phyloP scores from a whole-genome alignment of 2,329 filamentous ascomycete genomes.

The Pseudopithomyces chartarum region DNA sequence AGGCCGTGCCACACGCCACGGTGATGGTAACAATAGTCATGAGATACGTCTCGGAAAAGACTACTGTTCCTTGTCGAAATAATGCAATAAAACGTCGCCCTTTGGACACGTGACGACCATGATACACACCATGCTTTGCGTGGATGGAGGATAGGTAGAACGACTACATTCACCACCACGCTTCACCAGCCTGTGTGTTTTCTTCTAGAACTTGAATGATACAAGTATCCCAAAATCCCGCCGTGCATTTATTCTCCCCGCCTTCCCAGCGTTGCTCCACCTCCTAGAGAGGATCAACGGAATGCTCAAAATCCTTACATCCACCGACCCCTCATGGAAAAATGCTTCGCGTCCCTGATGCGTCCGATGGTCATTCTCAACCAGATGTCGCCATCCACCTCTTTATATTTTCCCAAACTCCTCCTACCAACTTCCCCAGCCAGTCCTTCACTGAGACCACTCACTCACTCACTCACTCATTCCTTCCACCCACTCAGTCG shows the following conservation, averaged over 20 bases:
- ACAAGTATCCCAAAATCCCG: neutral
- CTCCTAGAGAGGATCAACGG: neutral
- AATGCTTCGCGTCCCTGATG: conserved; percentile 10
- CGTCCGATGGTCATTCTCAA: neutral
- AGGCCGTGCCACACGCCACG: neutral
- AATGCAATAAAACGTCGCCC: neutral
- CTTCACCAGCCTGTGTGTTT: neutral
- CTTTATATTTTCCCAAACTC: conserved; percentile 8
- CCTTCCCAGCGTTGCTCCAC: neutral
- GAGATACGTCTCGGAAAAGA: conserved; percentile 10
- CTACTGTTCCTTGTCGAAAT: neutral
- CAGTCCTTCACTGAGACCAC: conserved; percentile 16
- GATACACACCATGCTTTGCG: neutral
- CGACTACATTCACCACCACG: neutral
- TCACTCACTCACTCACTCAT: conserved; percentile 3
- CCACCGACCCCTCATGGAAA: conserved; percentile 14
- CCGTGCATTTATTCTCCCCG: neutral
- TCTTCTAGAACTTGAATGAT: neutral
- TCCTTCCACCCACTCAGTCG: neutral
- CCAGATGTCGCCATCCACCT: neutral
- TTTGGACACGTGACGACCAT: neutral
- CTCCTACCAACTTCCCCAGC: neutral
- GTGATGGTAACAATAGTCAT: conserved; percentile 2
- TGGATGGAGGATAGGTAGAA: neutral
- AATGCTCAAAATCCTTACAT: conserved; percentile 19